These are phyloP conservation scores for Carnegiea gigantea DNA, from an alignment of 179 eudicot genomes.

Conservation along the genomic window DNA sequence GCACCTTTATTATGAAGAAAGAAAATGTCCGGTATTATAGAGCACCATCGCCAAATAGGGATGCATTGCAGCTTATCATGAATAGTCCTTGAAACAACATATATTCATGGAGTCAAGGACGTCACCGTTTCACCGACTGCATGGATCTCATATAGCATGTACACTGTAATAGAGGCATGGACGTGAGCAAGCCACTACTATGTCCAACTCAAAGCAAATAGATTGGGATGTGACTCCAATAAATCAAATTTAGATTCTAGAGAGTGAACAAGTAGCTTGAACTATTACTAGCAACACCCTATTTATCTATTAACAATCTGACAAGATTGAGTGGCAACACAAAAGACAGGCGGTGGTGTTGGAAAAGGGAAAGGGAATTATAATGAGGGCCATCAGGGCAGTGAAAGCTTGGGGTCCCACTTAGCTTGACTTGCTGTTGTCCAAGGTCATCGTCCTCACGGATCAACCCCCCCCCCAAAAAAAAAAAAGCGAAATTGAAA, in stretches of 20 bases:
- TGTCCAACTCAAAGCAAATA: no score
- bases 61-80: not conserved
- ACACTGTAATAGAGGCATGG: not conserved
- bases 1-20: not conserved
- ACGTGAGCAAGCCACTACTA: no score
- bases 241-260: no score
- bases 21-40: not conserved
- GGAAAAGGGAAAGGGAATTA: not conserved
- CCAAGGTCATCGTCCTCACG: no score
- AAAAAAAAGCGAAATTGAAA: no score
- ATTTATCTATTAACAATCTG: not conserved
- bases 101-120: not conserved
- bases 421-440: no score
- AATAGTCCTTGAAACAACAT: not conserved
- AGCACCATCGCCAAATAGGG: not conserved
- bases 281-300: no score
- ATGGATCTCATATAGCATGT: not conserved
- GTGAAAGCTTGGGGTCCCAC: not conserved
- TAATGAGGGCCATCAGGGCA: not conserved
- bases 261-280: no score
- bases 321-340: not conserved
- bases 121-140: not conserved
- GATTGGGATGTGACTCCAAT: not conserved
- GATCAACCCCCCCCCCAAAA: no score
- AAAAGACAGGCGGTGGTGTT: not conserved